Evolutionary conservation across 2,329 filamentous ascomycete genomes (phyloP).

Genomic region (Colletotrichum destructivum): DNA sequence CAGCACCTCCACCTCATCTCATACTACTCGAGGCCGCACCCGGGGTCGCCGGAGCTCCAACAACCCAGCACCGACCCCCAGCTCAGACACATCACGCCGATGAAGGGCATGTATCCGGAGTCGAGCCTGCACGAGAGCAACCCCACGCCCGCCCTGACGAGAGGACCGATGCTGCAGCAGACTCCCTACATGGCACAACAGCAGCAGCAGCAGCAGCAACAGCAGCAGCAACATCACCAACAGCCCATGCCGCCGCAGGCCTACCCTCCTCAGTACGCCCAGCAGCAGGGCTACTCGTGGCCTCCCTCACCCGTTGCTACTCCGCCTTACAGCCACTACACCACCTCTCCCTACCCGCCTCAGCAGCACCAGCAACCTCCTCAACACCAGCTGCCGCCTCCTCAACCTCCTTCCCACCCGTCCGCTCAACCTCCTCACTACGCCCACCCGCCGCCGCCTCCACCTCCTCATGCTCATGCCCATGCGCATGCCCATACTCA

Average conservation of each 20-base stretch:
- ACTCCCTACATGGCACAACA: slow-evolving; percentile 49
- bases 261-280: slow-evolving; percentile 59
- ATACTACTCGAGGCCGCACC: slow-evolving; percentile 89
- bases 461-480: too few relatives aligned
- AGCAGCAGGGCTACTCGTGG: slow-evolving; percentile 64
- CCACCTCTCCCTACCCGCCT: slow-evolving; percentile 53
- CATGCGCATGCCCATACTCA: background rate
- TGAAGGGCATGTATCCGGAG: slow-evolving; percentile 97
- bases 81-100: slow-evolving; percentile 85
- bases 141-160: slow-evolving; percentile 84
- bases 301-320: slow-evolving; percentile 70
- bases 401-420: slow-evolving; percentile 45
- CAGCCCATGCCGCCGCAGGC: slow-evolving; percentile 55
- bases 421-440: slow-evolving; percentile 51
- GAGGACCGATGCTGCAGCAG: slow-evolving; percentile 76
- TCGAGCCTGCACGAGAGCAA: slow-evolving; percentile 91
- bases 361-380: slow-evolving; percentile 45
- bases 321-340: slow-evolving; percentile 67
- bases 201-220: slow-evolving; percentile 50
- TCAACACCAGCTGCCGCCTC: slow-evolving; percentile 43
- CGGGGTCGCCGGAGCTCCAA: slow-evolving; percentile 79
- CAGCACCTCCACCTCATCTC: slow-evolving; percentile 98
- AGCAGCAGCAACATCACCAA: slow-evolving; percentile 47
- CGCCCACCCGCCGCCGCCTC: slow-evolving; percentile 41
- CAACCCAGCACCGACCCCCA: slow-evolving; percentile 87